Conservation (phyloP, 2,329 filamentous ascomycete genomes). For the Diaporthe sp. region DNA sequence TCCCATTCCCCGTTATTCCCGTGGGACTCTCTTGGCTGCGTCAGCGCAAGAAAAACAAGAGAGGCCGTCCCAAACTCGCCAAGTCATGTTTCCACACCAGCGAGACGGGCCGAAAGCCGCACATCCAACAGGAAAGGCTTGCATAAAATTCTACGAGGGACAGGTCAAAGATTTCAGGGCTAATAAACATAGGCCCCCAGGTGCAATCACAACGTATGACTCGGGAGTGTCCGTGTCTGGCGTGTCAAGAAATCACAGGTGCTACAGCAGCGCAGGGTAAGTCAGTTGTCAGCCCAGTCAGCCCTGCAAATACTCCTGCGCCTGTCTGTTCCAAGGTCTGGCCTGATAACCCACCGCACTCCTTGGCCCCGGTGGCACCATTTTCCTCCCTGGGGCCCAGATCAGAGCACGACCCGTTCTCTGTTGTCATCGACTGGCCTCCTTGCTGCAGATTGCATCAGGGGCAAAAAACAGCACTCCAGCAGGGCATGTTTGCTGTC, state of each 20-base stretch:
- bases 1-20: background rate
- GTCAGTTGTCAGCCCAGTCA: slow-evolving; percentile 13
- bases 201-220: slow-evolving; percentile 3
- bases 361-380: slow-evolving; percentile 20
- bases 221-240: background rate
- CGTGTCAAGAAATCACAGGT: background rate
- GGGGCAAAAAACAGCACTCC: background rate
- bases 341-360: slow-evolving; percentile 22
- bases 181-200: background rate
- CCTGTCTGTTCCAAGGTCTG: background rate
- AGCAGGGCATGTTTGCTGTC: background rate
- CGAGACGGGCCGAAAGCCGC: slow-evolving; percentile 16
- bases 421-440: background rate
- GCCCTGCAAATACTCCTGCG: background rate
- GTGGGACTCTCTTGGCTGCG: background rate
- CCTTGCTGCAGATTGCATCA: background rate
- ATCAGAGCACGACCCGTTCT: background rate
- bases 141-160: background rate
- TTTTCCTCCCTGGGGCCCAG: slow-evolving; percentile 11
- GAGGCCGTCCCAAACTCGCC: background rate
- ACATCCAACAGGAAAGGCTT: background rate
- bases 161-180: background rate
- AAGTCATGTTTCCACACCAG: slow-evolving; percentile 12
- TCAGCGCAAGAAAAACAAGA: background rate
- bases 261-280: background rate